These are phyloP conservation scores for Cryptococcus neoformans DNA, from an alignment of 1,284 basidiomycete genomes.

Conservation along the genomic window DNA sequence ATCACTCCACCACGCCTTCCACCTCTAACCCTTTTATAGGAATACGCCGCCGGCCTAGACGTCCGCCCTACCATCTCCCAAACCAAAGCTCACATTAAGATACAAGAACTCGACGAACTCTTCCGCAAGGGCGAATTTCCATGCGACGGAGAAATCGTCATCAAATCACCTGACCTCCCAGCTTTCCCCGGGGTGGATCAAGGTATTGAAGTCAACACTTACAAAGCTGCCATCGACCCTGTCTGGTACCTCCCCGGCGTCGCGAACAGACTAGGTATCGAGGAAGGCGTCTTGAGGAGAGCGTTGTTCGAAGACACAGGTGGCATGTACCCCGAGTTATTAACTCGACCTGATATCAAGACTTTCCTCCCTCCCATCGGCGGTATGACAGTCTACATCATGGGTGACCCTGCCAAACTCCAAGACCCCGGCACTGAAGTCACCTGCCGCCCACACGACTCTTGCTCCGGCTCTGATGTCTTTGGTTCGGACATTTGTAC, in stretches of 20 bases:
- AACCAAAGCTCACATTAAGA: constrained; percentile 61
- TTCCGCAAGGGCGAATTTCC: constrained; percentile 64
- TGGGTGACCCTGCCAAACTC: constrained; percentile 76
- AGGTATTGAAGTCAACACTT: constrained; percentile 74
- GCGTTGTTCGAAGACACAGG: constrained; percentile 89
- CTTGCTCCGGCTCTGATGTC: constrained; percentile 62
- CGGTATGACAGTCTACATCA: constrained; percentile 88
- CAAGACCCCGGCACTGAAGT: constrained; percentile 77
- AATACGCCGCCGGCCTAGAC: constrained; percentile 69
- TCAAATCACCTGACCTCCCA: constrained; percentile 52
- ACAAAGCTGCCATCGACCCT: constrained; percentile 73
- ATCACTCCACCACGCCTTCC: neutral
- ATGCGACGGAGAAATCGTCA: constrained; percentile 80
- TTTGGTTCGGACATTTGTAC: constrained; percentile 89
- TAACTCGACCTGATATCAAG: constrained; percentile 90
- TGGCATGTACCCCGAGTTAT: constrained; percentile 94
- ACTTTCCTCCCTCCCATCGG: constrained; percentile 95
- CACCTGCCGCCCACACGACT: constrained; percentile 90
- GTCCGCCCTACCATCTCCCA: constrained; percentile 87
- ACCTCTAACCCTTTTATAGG: constrained; percentile 30
- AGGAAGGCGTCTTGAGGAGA: constrained; percentile 77
- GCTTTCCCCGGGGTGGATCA: constrained; percentile 58
- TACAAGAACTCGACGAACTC: constrained; percentile 79
- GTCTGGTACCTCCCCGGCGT: constrained; percentile 97
- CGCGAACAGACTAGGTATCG: constrained; percentile 80